Evolutionary conservation across 805 yeast genomes (phyloP).

Genomic region (Lipomyces chichibuensis): DNA sequence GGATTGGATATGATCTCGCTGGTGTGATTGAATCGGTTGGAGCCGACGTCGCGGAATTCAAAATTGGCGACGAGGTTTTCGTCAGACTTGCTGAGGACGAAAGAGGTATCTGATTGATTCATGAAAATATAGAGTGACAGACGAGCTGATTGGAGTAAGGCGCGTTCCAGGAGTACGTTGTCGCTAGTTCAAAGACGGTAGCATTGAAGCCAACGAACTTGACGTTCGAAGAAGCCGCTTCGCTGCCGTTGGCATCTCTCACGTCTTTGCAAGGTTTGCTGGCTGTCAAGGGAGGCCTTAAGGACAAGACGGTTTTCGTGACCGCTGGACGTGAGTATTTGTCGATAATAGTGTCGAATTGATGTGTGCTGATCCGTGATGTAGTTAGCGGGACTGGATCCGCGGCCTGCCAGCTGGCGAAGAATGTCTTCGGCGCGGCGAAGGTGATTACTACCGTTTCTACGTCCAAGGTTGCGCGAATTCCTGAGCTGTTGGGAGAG

Average conservation of each 20-base stretch:
- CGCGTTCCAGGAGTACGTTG: constrained; percentile 32
- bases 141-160: constrained; percentile 12
- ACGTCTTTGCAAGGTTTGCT: constrained; percentile 33
- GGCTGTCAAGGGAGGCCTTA: constrained; percentile 6
- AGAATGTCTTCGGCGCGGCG: constrained; percentile 35
- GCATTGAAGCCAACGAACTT: constrained; percentile 31
- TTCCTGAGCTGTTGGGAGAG: constrained; percentile 32
- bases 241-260: constrained; percentile 32
- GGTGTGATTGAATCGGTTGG: constrained; percentile 37
- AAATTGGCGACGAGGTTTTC: constrained; percentile 34
- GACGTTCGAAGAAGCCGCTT: constrained; percentile 35
- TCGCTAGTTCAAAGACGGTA: constrained; percentile 12
- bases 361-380: not conserved
- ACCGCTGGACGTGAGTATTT: constrained; percentile 24
- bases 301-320: constrained; percentile 34
- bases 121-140: not conserved
- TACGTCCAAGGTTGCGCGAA: constrained; percentile 31
- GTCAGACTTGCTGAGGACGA: constrained; percentile 17
- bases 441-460: constrained; percentile 37
- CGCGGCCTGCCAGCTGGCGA: constrained; percentile 35
- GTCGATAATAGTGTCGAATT: not conserved
- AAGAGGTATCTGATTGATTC: constrained; percentile 13
- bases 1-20: constrained; percentile 36
- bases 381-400: constrained; percentile 29
- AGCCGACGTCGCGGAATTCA: constrained; percentile 25